These are phyloP conservation scores for Ammopiptanthus mongolicus DNA, from an alignment of 306 rosid species.

Conservation along the genomic window DNA sequence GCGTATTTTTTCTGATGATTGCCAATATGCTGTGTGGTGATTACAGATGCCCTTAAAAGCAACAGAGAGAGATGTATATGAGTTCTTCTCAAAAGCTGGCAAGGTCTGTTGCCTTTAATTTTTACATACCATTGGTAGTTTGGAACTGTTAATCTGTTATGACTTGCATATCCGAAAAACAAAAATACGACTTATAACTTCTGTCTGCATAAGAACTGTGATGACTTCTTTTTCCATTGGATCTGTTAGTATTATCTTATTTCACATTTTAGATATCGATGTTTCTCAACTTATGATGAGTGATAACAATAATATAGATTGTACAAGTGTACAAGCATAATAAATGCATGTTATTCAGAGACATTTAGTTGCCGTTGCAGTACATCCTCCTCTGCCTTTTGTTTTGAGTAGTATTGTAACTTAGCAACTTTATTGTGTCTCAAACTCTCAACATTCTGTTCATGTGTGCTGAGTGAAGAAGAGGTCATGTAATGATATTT, in stretches of 20 bases:
- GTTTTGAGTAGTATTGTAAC: slow-evolving; percentile 41
- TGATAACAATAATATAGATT: slow-evolving; percentile 17
- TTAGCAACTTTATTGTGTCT: slow-evolving; percentile 39
- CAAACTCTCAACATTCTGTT: slow-evolving; percentile 34
- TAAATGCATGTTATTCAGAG: slow-evolving; percentile 34
- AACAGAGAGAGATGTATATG: slow-evolving; percentile 86
- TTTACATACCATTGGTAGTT: background rate
- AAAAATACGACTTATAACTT: background rate
- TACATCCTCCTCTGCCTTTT: slow-evolving; percentile 46
- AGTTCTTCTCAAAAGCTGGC: slow-evolving; percentile 95
- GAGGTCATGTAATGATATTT: slow-evolving; percentile 23
- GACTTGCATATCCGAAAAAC: background rate
- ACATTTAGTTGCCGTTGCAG: slow-evolving; percentile 51
- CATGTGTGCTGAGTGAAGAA: slow-evolving; percentile 42
- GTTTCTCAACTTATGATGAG: background rate
- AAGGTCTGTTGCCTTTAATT: slow-evolving; percentile 56
- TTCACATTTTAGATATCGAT: background rate
- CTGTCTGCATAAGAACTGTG: background rate
- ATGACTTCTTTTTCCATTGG: background rate
- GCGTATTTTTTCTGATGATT: slow-evolving; percentile 17
- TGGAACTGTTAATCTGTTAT: background rate
- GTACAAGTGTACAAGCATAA: slow-evolving; percentile 8
- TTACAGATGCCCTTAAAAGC: slow-evolving; percentile 97
- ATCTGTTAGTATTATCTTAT: background rate
- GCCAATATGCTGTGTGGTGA: slow-evolving; percentile 20